These are phyloP conservation scores for Eruca vesicaria DNA, from an alignment of 441 rosid genomes.

Conservation along the genomic window DNA sequence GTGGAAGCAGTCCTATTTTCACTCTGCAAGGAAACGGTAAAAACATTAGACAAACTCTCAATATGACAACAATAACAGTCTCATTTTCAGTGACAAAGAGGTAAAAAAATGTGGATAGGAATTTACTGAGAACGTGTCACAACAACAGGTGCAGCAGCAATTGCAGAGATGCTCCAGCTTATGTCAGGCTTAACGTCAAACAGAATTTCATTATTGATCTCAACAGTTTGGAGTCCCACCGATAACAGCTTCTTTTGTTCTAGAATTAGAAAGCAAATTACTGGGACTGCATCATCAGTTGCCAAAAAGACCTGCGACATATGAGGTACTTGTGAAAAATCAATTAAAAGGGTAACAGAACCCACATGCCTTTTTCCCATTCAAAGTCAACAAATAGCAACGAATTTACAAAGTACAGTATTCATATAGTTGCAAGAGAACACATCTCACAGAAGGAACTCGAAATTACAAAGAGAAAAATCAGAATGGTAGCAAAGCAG, in stretches of 20 bases:
- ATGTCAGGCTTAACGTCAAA: conserved; percentile 84
- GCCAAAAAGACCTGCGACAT: conserved; percentile 83
- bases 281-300: conserved; percentile 76
- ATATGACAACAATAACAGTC: conserved; percentile 6
- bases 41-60: conserved; percentile 18
- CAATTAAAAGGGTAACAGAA: conserved; percentile 9
- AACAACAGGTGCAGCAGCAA: conserved; percentile 85
- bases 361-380: conserved; percentile 4
- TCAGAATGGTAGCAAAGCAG: not conserved
- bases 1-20: conserved; percentile 68
- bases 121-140: conserved; percentile 86
- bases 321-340: conserved; percentile 18
- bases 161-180: conserved; percentile 93
- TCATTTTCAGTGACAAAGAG: conserved; percentile 6
- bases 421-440: not conserved
- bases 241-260: conserved; percentile 92
- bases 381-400: not conserved
- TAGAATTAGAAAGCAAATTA: conserved; percentile 84
- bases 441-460: not conserved
- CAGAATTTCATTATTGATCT: conserved; percentile 72
- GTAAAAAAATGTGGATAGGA: conserved; percentile 15
- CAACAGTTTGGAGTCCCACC: conserved; percentile 82
- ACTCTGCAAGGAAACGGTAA: conserved; percentile 48
- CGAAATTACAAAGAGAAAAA: not conserved
- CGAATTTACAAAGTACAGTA: not conserved